These are phyloP conservation scores for Penstemon barbatus DNA, from an alignment of 257 asterid species.

Conservation along the genomic window DNA sequence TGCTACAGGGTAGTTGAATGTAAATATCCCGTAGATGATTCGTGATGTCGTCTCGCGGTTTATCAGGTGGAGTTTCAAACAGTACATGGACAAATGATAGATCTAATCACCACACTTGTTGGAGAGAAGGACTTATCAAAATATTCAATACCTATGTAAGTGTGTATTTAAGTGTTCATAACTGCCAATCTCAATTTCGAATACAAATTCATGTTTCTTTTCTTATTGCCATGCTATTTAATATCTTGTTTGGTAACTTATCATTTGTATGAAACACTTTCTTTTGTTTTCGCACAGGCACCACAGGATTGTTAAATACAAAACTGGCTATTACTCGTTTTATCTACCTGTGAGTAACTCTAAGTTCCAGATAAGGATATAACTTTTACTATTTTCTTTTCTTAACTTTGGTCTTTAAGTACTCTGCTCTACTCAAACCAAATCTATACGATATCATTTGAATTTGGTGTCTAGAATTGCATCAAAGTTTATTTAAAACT, in stretches of 20 bases:
- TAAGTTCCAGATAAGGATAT: background rate
- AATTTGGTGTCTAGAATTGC: too few species aligned
- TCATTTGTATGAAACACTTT: background rate
- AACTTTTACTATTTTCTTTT: slow-evolving; percentile 13
- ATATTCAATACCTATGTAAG: slow-evolving; percentile 85
- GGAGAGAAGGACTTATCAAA: slow-evolving; percentile 92
- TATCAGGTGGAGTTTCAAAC: slow-evolving; percentile 52
- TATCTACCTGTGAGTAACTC: slow-evolving; percentile 78
- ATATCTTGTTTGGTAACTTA: too few species aligned
- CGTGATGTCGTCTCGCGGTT: background rate
- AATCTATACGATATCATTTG: too few species aligned
- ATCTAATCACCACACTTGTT: slow-evolving; percentile 79
- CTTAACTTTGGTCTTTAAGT: background rate
- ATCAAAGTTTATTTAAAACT: too few species aligned
- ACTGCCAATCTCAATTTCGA: too few species aligned
- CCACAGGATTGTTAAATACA: slow-evolving; percentile 86
- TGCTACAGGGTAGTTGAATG: slow-evolving; percentile 30
- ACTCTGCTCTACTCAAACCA: too few species aligned
- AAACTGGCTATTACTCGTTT: slow-evolving; percentile 94
- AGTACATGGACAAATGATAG: slow-evolving; percentile 96
- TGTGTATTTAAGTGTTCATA: slow-evolving; percentile 22
- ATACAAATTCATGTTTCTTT: too few species aligned
- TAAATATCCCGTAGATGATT: background rate
- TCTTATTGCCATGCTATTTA: too few species aligned
- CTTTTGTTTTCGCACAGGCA: slow-evolving; percentile 57